Conservation (phyloP, 495 filamentous ascomycete species). For the Halenospora varia region DNA sequence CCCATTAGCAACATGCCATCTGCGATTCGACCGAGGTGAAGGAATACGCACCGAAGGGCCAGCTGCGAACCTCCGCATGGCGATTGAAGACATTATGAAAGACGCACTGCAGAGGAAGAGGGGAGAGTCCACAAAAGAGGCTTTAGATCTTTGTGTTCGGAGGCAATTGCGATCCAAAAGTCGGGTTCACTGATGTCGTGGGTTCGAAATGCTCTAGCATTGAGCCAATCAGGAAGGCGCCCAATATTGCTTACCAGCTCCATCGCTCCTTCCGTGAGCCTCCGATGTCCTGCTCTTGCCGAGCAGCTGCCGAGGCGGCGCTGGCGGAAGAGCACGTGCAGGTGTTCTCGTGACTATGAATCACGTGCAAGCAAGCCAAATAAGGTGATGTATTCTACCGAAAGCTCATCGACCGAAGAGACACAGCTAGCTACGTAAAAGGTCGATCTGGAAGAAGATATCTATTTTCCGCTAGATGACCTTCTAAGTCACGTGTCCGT, state of each 20-base stretch:
- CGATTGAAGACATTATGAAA: slow-evolving; percentile 26
- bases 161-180: slow-evolving; percentile 3
- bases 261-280: neutral
- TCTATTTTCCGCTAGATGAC: too few species aligned
- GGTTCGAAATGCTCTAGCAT: slow-evolving; percentile 17
- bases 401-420: too few species aligned
- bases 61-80: slow-evolving; percentile 25
- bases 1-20: slow-evolving; percentile 8
- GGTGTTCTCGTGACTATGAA: too few species aligned
- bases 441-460: too few species aligned
- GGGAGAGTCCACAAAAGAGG: slow-evolving; percentile 9
- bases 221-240: slow-evolving; percentile 12
- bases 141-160: neutral
- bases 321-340: too few species aligned
- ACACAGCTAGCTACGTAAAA: too few species aligned
- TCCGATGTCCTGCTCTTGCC: slow-evolving; percentile 1
- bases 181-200: slow-evolving; percentile 15
- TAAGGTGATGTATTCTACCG: too few species aligned
- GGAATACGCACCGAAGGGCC: slow-evolving; percentile 23
- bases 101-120: slow-evolving; percentile 5
- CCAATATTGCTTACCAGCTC: slow-evolving; percentile 6
- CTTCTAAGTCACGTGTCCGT: too few species aligned
- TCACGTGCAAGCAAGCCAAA: too few species aligned
- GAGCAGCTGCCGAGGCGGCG: slow-evolving; percentile 1
- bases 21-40: neutral